These are phyloP conservation scores for Vigna hirtella DNA, from an alignment of 306 rosid genomes.

Conservation along the genomic window DNA sequence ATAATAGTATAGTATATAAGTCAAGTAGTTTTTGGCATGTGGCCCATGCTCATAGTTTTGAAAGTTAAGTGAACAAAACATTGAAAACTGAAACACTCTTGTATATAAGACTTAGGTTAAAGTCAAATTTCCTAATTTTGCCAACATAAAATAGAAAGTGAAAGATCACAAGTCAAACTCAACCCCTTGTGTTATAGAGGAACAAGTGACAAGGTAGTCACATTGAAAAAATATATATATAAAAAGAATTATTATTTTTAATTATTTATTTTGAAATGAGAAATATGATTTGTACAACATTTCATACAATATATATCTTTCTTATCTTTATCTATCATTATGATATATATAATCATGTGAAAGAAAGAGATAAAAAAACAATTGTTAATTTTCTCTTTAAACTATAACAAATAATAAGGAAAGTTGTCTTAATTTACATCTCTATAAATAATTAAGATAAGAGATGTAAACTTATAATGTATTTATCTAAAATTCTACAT, in stretches of 20 bases:
- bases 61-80: background rate
- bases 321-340: too few species aligned
- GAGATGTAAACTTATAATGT: too few species aligned
- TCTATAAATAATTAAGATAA: too few species aligned
- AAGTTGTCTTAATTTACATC: too few species aligned
- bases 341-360: too few species aligned
- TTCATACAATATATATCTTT: too few species aligned
- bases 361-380: too few species aligned
- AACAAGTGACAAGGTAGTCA: background rate
- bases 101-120: background rate
- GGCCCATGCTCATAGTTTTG: background rate
- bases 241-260: background rate
- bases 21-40: background rate
- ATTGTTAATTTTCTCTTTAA: too few species aligned
- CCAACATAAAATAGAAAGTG: background rate
- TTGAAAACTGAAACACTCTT: background rate
- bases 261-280: too few species aligned
- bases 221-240: background rate
- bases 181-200: background rate
- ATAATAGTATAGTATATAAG: background rate
- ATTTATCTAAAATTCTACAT: too few species aligned
- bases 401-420: too few species aligned
- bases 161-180: background rate
- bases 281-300: too few species aligned
- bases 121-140: slow-evolving; percentile 18